Evolutionary conservation across 495 filamentous ascomycete species (phyloP), one percentile per base, ranked within the genome.

Genomic region (Margaritispora aquatica): DNA sequence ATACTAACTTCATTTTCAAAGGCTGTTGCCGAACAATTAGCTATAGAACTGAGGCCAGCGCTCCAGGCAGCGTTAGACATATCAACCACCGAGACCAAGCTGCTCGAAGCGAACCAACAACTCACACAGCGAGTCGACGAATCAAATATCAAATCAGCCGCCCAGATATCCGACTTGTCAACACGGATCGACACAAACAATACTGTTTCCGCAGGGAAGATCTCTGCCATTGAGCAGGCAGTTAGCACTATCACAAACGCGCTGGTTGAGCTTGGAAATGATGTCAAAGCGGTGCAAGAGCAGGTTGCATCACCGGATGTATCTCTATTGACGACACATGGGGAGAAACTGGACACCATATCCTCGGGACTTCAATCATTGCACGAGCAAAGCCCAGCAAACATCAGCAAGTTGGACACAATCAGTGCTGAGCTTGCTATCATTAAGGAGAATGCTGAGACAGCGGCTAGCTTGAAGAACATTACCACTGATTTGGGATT

Each of bases 21-120:
- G 41, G 61, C 65, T 41, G 65, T 67, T 41, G 65, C 65, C 11
- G 38, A 27, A 9, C 59, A 67, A 19, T 41, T 67, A 15, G 61
- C 65, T 36, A 21, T 47, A 1, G 61, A 67, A 49, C 55, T 67
- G 17, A 59, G 62, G 27, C 65, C 65, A 17, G 44, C 65, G 2
- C 55, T 67, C 51, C 64, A 67, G 34, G 19, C 59, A 7, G 61
- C 62, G 22, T 36, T 67, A 31, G 65, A 67, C 31, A 56, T 59
- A 20, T 64, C 65, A 2, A 38, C 51, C 10, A 27, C 64, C 55
- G 65, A 67, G 41, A 24, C 57, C 2, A 66, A 61, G 51, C 48
- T 66, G 10, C 49, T 61, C 8, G 57, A 53, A 9, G 60, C 64
- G 1, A 61, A 34, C n/a, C 56, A 62, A 3, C 22, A 59, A 17